These are phyloP conservation scores for Candida sp. DNA, from an alignment of 1,139 yeast species.

Conservation along the genomic window DNA sequence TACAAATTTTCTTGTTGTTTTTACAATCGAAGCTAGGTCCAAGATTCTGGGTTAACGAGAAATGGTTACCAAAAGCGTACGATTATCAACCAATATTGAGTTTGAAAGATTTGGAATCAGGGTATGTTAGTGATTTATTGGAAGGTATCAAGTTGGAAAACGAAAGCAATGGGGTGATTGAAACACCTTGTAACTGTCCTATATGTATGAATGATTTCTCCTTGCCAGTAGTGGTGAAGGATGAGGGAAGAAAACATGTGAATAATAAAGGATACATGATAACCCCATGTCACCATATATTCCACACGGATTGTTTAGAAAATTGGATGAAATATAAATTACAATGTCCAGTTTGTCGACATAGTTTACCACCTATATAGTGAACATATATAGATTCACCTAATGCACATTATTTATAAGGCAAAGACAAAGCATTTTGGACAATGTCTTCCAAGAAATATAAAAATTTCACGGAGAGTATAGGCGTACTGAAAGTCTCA, in stretches of 20 bases:
- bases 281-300: conserved; percentile 89
- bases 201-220: conserved; percentile 83
- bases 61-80: conserved; percentile 72
- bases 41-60: conserved; percentile 77
- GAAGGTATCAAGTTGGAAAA: conserved; percentile 18
- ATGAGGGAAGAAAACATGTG: conserved; percentile 11
- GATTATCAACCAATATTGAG: conserved; percentile 72
- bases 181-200: conserved; percentile 63
- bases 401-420: not conserved
- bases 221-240: conserved; percentile 44
- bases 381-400: not conserved
- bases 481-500: too few species aligned
- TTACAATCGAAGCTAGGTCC: conserved; percentile 72
- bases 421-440: not conserved
- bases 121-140: conserved; percentile 40
- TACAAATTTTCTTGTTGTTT: conserved; percentile 55
- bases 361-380: conserved; percentile 68
- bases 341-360: conserved; percentile 93
- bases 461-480: too few species aligned
- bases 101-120: conserved; percentile 60
- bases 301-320: conserved; percentile 84
- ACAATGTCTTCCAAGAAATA: too few species aligned
- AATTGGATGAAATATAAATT: conserved; percentile 92
- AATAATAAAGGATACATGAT: conserved; percentile 65
- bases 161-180: conserved; percentile 22